Base-by-base conservation (phyloP, 495 filamentous ascomycete species). In the Daldinia bambusicola region DNA sequence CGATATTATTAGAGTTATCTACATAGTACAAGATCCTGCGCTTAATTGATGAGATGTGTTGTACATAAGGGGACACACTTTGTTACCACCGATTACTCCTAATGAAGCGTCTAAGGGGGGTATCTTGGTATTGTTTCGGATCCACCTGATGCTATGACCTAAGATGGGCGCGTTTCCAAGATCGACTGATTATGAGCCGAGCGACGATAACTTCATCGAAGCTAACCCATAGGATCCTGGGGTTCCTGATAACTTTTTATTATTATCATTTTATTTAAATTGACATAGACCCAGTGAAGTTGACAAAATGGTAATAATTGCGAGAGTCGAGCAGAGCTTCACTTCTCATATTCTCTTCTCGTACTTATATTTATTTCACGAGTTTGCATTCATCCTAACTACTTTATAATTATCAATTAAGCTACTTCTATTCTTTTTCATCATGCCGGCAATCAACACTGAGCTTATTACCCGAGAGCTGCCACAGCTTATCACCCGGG, bases 131-230 rank as follows among this genome's bases (percentile, higher is more conserved):
- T 34, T 62, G 66, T 73, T 69, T 73, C 62, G 70, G 66, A 69
- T 53, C 70, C 55, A 73, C n/a, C 41, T 43, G 61, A 69, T 50
- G 50, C 56, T 53, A 40, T 26, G 30, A 20, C 66, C 53, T 10
- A 38, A 37, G 10, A 48, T 43, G n/a, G 40, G 62, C 38, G 56
- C 56, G 45, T 62, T 45, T 63, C 43, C 14, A 61, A 38, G 55
- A 73, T 73, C 70, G 70, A 63, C 56, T 48, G 66, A 73, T 73
- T 10, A 73, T 73, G 70, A 45, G 70, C 37, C 51, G 57, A 60
- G 69, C 70, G 66, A 57, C 66, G 61, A 66, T 41, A 22, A 66
- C 52, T 26, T 66, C 57, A 50, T 48, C 18, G 37, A 34, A 26
- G 51, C 36, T 16, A 3, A 26, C 26, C 26, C 3, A 3, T 26